These are phyloP conservation scores for Ascobolus immersus DNA, from an alignment of 495 filamentous ascomycete species.

Conservation along the genomic window DNA sequence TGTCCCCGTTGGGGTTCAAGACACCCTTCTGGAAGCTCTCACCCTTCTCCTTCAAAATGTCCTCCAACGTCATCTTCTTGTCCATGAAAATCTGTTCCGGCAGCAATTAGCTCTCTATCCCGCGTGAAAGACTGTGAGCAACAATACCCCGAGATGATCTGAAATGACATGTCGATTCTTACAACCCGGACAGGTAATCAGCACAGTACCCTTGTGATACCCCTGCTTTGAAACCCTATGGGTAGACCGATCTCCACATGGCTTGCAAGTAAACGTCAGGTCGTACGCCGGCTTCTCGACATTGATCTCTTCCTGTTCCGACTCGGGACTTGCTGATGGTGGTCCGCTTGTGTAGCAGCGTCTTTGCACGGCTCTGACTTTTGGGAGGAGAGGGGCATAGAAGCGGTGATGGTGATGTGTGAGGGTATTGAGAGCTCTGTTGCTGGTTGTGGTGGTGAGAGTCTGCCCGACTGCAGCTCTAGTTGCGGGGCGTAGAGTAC, in stretches of 20 bases:
- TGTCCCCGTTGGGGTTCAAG: neutral
- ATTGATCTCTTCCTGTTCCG: no score
- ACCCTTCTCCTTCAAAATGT: neutral
- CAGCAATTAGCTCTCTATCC: neutral
- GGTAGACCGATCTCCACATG: constrained; percentile 45
- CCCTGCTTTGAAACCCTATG: constrained; percentile 75
- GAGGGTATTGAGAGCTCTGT: no score
- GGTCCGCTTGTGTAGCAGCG: no score
- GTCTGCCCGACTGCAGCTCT: no score
- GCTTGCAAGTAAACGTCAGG: constrained; percentile 76
- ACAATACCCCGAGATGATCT: constrained; percentile 52
- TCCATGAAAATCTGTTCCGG: neutral
- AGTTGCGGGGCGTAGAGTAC: no score
- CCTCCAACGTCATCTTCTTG: neutral
- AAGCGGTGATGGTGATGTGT: no score
- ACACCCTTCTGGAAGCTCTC: neutral
- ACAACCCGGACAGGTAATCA: constrained; percentile 69
- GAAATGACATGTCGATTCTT: constrained; percentile 68
- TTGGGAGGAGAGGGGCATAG: no score
- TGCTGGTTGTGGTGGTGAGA: no score
- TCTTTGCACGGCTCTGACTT: no score
- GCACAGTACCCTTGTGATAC: constrained; percentile 66
- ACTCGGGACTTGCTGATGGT: no score
- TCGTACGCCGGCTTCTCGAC: constrained; percentile 48
- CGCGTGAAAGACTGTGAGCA: neutral